Evolutionary conservation across 2,329 filamentous ascomycete species (phyloP).

Genomic region (Bertia moriformis): DNA sequence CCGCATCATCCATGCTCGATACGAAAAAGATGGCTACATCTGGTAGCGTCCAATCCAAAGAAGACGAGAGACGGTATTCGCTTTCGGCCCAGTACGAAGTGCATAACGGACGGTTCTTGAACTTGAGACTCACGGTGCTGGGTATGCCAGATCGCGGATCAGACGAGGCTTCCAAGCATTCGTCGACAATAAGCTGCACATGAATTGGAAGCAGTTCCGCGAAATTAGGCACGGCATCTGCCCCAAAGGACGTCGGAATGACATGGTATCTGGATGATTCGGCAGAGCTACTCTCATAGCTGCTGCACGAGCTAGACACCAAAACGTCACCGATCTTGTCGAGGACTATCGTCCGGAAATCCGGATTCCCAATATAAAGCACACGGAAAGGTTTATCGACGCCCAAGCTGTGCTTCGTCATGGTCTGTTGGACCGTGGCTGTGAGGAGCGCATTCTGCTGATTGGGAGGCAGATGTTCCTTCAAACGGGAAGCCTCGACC

Average conservation of each 20-base stretch:
- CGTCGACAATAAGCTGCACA: constrained; percentile 29
- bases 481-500: constrained; percentile 12
- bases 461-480: constrained; percentile 11
- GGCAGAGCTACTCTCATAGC: constrained; percentile 15
- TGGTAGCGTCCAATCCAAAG: constrained; percentile 22
- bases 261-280: constrained; percentile 28
- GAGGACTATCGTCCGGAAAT: constrained; percentile 21
- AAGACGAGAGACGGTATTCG: constrained; percentile 19
- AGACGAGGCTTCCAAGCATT: constrained; percentile 19
- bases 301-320: constrained; percentile 19
- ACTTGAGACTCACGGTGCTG: constrained; percentile 6
- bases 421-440: constrained; percentile 24
- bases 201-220: constrained; percentile 29
- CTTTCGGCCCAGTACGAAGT: constrained; percentile 18
- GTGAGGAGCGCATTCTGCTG: constrained; percentile 16
- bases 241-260: constrained; percentile 28
- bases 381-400: constrained; percentile 25
- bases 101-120: constrained; percentile 16
- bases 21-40: constrained; percentile 28
- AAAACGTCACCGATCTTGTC: constrained; percentile 30
- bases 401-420: constrained; percentile 20
- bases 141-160: constrained; percentile 10
- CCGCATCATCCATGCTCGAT: constrained; percentile 15
- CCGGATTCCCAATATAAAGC: constrained; percentile 21
- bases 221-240: constrained; percentile 24